Evolutionary conservation across 306 rosid species (phyloP).

Genomic region (Ormosia semicastrata): DNA sequence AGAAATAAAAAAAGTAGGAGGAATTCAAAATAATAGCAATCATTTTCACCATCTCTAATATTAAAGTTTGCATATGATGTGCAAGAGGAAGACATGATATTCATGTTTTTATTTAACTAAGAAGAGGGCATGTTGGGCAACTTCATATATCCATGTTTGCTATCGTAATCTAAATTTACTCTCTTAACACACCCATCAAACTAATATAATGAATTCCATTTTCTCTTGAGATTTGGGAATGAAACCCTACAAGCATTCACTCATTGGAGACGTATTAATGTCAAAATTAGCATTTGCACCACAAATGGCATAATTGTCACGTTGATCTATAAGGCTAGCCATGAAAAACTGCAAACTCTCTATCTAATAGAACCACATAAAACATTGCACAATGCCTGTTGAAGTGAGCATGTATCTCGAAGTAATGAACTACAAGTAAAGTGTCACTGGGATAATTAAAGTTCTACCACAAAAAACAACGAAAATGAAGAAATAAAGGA

Average conservation of each 20-base stretch:
- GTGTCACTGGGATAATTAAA: constrained; percentile 36
- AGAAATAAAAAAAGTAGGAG: neutral
- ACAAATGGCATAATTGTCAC: constrained; percentile 27
- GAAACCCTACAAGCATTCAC: constrained; percentile 33
- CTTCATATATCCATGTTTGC: neutral
- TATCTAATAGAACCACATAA: neutral
- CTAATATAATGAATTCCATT: constrained; percentile 25
- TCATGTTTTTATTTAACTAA: constrained; percentile 27
- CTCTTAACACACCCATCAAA: constrained; percentile 32
- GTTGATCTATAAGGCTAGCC: neutral
- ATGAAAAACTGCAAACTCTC: neutral
- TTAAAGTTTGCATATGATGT: constrained; percentile 34
- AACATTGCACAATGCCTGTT: neutral
- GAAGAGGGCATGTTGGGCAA: constrained; percentile 27
- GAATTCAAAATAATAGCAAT: constrained; percentile 11
- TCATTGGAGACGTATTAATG: neutral
- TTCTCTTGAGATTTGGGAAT: constrained; percentile 3
- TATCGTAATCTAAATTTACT: neutral
- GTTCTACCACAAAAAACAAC: constrained; percentile 35
- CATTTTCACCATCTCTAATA: constrained; percentile 32
- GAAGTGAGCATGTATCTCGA: constrained; percentile 11
- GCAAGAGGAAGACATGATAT: neutral
- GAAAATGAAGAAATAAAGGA: too few relatives aligned
- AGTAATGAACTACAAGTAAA: neutral
- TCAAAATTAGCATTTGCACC: constrained; percentile 27